Conservation (phyloP, 257 asterid species). For the Penstemon barbatus region DNA sequence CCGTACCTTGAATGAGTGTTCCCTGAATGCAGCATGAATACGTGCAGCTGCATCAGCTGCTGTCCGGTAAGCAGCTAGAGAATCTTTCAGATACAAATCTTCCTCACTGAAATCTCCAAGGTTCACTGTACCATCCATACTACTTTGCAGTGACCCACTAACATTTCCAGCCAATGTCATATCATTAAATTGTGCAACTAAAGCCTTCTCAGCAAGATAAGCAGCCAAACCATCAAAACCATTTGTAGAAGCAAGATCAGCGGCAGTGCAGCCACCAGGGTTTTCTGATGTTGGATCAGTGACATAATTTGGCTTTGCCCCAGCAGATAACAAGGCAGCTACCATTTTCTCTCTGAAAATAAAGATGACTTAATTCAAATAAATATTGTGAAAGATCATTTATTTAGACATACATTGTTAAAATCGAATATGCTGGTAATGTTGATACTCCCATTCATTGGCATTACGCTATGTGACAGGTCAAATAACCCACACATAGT, state of each 20-base stretch:
- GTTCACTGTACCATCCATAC: conserved; percentile 37
- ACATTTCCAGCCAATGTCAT: conserved; percentile 95
- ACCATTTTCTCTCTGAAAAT: conserved; percentile 89
- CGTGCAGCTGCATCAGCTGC: conserved; percentile 99
- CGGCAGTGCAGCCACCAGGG: conserved; percentile 82
- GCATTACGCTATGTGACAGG: no score
- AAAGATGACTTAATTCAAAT: neutral
- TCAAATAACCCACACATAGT: neutral
- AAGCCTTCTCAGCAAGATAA: conserved; percentile 92
- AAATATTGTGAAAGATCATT: conserved; percentile 10
- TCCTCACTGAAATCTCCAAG: conserved; percentile 64
- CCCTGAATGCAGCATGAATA: conserved; percentile 92
- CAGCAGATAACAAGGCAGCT: conserved; percentile 84
- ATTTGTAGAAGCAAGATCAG: conserved; percentile 85
- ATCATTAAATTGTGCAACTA: conserved; percentile 80
- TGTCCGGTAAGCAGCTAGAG: conserved; percentile 87
- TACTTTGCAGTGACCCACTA: conserved; percentile 74
- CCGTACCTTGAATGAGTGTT: conserved; percentile 60
- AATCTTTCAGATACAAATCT: conserved; percentile 70
- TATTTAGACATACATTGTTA: neutral
- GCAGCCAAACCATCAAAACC: conserved; percentile 90
- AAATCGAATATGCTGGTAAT: no score
- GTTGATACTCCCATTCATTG: no score
- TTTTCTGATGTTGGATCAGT: conserved; percentile 80
- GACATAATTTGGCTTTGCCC: conserved; percentile 89